Percentiles rank a stretch among this genome's conserved stretches.
These are phyloP conservation scores for Entrophospora sp. DNA, from an alignment of 192 early-diverging fungal species.

Conservation along the genomic window DNA sequence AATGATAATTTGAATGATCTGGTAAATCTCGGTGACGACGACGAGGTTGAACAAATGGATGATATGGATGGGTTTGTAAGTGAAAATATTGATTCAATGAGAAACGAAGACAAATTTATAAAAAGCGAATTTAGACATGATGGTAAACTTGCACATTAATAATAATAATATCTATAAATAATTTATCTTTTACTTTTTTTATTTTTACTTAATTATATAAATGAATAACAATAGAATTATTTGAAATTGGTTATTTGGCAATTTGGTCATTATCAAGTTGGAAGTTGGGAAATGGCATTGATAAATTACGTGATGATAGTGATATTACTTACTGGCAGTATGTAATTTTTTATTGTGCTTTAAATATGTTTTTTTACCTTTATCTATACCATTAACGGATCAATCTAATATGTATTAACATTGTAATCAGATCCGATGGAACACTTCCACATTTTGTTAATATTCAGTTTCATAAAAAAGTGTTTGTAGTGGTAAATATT, in stretches of 20 bases:
- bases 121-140: slow-evolving; percentile 13
- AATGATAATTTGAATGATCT: no score
- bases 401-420: background rate
- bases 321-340: slow-evolving; percentile 80
- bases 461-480: slow-evolving; percentile 58
- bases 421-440: slow-evolving; percentile 53
- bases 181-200: background rate
- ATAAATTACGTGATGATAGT: slow-evolving; percentile 55
- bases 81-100: background rate
- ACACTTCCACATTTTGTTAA: slow-evolving; percentile 67
- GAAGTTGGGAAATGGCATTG: slow-evolving; percentile 52
- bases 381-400: background rate
- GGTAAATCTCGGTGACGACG: no score
- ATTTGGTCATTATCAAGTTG: slow-evolving; percentile 61
- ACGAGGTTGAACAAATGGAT: no score
- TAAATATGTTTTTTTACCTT: no score
- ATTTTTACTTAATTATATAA: no score
- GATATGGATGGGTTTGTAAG: no score
- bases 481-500: slow-evolving; percentile 40
- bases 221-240: slow-evolving; percentile 11
- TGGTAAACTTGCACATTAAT: background rate
- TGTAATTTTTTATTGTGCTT: no score
- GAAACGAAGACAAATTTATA: slow-evolving; percentile 11
- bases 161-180: background rate
- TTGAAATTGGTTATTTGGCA: slow-evolving; percentile 54